These are phyloP conservation scores for Blastobotrys terrestris DNA, from an alignment of 805 yeast genomes.

Conservation along the genomic window DNA sequence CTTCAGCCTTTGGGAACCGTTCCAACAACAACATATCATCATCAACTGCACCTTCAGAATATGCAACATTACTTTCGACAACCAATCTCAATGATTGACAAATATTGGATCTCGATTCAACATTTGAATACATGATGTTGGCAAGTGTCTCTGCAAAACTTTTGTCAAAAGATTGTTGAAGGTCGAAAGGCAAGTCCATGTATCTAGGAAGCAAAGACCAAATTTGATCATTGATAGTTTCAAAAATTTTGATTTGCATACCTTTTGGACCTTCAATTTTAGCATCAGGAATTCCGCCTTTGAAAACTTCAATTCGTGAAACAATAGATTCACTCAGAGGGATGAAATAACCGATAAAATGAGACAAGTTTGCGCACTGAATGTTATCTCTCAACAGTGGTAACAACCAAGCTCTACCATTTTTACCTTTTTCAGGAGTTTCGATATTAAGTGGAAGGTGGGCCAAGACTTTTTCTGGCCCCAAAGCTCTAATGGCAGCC, in stretches of 20 bases:
- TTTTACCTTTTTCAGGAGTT: constrained; percentile 41
- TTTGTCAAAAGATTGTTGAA: constrained; percentile 56
- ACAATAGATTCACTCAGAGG: constrained; percentile 46
- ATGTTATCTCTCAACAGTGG: constrained; percentile 87
- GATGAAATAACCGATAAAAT: constrained; percentile 54
- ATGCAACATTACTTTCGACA: constrained; percentile 68
- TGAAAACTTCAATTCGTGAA: constrained; percentile 19
- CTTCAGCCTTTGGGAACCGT: constrained; percentile 50
- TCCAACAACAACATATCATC: constrained; percentile 55
- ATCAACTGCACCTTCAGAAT: constrained; percentile 53
- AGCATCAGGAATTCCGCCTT: constrained; percentile 25
- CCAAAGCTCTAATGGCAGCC: constrained; percentile 71
- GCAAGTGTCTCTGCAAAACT: constrained; percentile 72
- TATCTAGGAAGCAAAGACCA: constrained; percentile 90
- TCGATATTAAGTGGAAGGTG: constrained; percentile 74
- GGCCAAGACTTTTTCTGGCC: constrained; percentile 76
- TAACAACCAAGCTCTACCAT: constrained; percentile 94
- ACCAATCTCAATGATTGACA: constrained; percentile 75
- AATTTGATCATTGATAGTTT: constrained; percentile 82
- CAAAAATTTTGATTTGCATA: constrained; percentile 67
- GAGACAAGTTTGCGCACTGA: constrained; percentile 59
- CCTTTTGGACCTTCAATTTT: constrained; percentile 29
- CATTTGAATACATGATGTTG: constrained; percentile 65
- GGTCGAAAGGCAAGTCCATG: constrained; percentile 79
- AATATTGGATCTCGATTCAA: constrained; percentile 69